Base-by-base conservation (phyloP, 768 basidiomycete genomes). In the Auricularia cornea region DNA sequence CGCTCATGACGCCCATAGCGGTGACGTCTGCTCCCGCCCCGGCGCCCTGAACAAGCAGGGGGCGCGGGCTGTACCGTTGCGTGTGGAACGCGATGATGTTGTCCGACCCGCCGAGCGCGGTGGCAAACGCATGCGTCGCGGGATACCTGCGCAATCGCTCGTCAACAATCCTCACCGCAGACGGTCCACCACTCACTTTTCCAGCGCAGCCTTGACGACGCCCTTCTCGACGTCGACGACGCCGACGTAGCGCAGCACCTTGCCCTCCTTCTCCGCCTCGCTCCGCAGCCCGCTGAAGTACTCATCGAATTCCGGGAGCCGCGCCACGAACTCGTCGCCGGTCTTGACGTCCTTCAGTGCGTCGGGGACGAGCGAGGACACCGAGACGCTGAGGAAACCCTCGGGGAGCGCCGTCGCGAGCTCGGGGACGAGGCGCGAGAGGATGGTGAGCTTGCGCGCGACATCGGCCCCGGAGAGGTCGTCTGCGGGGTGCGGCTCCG, bases 11-110 rank as follows among this genome's bases (percentile, higher is more conserved):
- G 8, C 97, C 97, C 93, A 98, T 98, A 0, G 97, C 97, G 33
- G 97, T 99, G 16, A 98, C 96, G 29, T 90, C 94, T 1, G 94
- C 94, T n/a, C 97, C 97, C 0, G 97, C 97, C 2, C 97, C 97
- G 1, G 95, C 88, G 59, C 97, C 97, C 70, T 98, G 96, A 35
- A 99, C 82, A 65, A 98, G 92, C 62, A 99, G 78, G 1, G 97
- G 96, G 48, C 94, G 78, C 8, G 87, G 83, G 2, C 88, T 86
- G 71, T 99, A 99, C 48, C 97, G 81, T 70, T 90, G 87, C 0
- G 96, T 98, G 72, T 93, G 90, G 84, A 98, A 98, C 80, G 97
- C 91, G 72, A 99, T 84, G 72, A 99, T 98, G 73, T 98, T 98
- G 75, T 99, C 97, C 26, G 94, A 94, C 1, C 96, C 97, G 26